Base-by-base conservation (phyloP, 192 early-diverging fungal species). In the Coemansia sp. region DNA sequence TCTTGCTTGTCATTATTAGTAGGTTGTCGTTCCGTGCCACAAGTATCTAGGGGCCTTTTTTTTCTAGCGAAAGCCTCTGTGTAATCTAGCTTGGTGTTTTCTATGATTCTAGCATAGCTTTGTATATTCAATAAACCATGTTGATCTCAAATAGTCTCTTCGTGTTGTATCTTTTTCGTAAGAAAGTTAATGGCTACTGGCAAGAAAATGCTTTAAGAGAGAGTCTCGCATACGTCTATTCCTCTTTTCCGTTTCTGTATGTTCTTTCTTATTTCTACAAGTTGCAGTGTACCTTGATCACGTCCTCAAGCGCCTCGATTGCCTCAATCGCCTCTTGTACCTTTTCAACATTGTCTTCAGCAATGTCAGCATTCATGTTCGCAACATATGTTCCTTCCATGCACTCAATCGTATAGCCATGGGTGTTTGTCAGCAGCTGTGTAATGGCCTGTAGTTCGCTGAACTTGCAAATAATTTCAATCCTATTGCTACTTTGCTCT, bases 241-340 rank as follows among this genome's bases (percentile, higher is more conserved):
- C 26, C 26, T 26, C 26, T 26, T 26, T 26, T 26, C 26, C 3
- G 47, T 16, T 18, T 18, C 15, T 16, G 47, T 49, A 1, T 18
- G 47, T 49, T 6, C 6, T 3, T 7, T 7, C 47, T 6, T 49
- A 18, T 6, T 18, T 16, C 11, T 54, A 54, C 57, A 55, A 11
- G 49, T 88, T 88, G 61, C 74, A 70, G 63, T 86, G 77, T 13
- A 90, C 78, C 61, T 78, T 85, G 18, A 89, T 83, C 8, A 91
- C 87, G 63, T 91, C 90, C 4, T 89, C 88, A 19, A 87, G 69
- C 58, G 82, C 78, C 57, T 91, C 90, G 52, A 93, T 61, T 6
- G 70, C 65, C 13, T 85, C 80, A 12, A 91, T 49, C 26, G 87
- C 74, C 21, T 76, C 77, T 26, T 67, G 80, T 62, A 91, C 71